Evolutionary conservation across 148 eudicot species (phyloP), one percentile per base, ranked within the genome.

Genomic region (Talinum fruticosum): DNA sequence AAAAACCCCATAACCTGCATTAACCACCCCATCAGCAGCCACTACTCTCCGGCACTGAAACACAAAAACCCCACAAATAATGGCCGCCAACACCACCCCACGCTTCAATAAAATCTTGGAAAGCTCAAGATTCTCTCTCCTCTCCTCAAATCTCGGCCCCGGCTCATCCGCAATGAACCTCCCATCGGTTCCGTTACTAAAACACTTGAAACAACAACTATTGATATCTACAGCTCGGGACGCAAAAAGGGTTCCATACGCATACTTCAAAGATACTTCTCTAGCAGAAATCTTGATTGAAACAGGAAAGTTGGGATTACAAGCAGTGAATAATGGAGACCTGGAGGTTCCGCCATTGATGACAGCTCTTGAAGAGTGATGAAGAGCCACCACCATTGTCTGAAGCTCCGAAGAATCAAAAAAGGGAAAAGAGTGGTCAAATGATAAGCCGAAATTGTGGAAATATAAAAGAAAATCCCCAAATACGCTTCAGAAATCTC

Each of bases 61-160:
- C 72, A 88, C 73, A 12, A 90, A 73, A 71, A 88, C 82, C 77
- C 90, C 92, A 61, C 87, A 89, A 69, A 90, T 72, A 70, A 85
- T 30, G 23, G 86, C 89, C 13, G 83, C 92, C 78, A 94, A 75
- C 19, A 86, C 69, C 72, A 84, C 18, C 54, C 89, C 90, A 45
- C 75, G 74, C 82, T 80, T 88, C 32, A 82, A 44, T 80, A 91
- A 84, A 65, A 84, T 70, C 82, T 80, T 84, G 26, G 84, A 13
- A 76, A 83, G 28, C 74, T 76, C 84, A 70, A 70, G 67, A 75
- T 54, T 74, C 75, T 70, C 78, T 54, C 54, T 29, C 28, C 49
- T 77, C n/a, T 45, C 53, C 73, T 41, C 85, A 24, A 59, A 13
- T 36, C 16, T 76, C 21, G 19, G 49, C 36, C 16, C 77, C 21